Evolutionary conservation across 1,284 basidiomycete genomes (phyloP), one percentile per base, ranked within the genome.

Genomic region (Cutaneotrichosporon spelunceum): DNA sequence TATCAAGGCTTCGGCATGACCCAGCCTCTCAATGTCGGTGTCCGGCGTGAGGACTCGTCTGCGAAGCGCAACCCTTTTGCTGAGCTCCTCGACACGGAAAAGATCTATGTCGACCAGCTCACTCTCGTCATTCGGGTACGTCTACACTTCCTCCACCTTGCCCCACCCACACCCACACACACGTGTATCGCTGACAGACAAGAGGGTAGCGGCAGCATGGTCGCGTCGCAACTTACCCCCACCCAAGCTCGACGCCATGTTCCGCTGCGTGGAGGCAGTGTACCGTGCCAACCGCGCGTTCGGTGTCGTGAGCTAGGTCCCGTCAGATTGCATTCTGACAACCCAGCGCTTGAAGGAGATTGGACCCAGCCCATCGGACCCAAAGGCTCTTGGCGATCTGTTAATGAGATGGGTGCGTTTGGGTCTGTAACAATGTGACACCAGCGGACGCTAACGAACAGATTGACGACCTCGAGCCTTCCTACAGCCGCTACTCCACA

Each of bases 151-250:
- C 30, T 33, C n/a, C n/a, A n/a, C n/a, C n/a, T n/a, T n/a, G n/a
- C n/a, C n/a, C 13, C 50, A 33, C 26, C 29, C 50, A 33, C 29
- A 13, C 29, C 19, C n/a, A n/a, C n/a, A 23, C n/a, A 19, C 10
- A 10, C 27, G 36, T 39, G 30, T n/a, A 33, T 27, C 24, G 54
- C 61, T 65, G 49, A 65, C 60, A 10, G 4, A 13, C 34, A 98
- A n/a, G 91, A 92, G 91, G 85, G 91, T 97, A 9, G 96, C 96
- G 4, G 88, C 88, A 27, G 96, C 96, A 58, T 99, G 95, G 95
- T 97, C 93, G 14, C 83, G 92, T 45, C 86, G 87, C 52, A 96
- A 97, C 78, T 87, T 99, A 48, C 95, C 96, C 19, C 96, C 95
- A 2, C 85, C 85, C 14, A 89, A 92, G 70, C 84, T 99, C 42